Evolutionary conservation across 306 rosid species (phyloP).

Genomic region (Purshia tridentata): DNA sequence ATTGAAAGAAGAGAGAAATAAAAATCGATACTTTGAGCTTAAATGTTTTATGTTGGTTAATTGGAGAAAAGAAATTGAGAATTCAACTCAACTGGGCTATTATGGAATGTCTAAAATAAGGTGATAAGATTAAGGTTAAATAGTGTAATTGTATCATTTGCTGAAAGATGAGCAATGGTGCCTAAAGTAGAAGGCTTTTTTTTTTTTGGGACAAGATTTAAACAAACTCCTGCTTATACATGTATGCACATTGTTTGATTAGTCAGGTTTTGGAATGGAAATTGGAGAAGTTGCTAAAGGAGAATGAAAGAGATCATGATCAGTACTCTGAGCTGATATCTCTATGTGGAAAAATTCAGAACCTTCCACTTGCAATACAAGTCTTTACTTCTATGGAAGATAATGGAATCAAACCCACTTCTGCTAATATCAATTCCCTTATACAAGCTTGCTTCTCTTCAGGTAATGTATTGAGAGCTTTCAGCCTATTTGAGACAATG

Average conservation of each 20-base stretch:
- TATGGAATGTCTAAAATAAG: neutral
- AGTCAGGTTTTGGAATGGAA: conserved; percentile 74
- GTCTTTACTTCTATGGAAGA: conserved; percentile 63
- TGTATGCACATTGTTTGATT: conserved; percentile 12
- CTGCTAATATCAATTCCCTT: conserved; percentile 58
- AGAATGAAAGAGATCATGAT: conserved; percentile 39
- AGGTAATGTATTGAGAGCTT: conserved; percentile 42
- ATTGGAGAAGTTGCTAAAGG: conserved; percentile 57
- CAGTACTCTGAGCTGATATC: conserved; percentile 49
- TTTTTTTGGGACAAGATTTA: neutral
- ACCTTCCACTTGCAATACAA: conserved; percentile 49
- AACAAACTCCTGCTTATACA: neutral
- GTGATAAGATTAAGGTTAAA: neutral
- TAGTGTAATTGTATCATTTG: neutral
- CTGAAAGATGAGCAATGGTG: no score
- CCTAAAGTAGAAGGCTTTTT: neutral
- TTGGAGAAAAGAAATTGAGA: neutral
- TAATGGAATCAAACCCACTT: conserved; percentile 53
- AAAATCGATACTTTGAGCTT: no score
- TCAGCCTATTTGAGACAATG: conserved; percentile 68
- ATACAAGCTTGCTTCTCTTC: conserved; percentile 58
- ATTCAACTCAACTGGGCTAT: neutral
- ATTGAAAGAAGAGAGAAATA: neutral
- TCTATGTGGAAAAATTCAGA: conserved; percentile 49
- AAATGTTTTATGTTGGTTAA: neutral